phyloP scores from a whole-genome alignment of 2,329 filamentous ascomycete genomes.

The Pseudopithomyces chartarum region DNA sequence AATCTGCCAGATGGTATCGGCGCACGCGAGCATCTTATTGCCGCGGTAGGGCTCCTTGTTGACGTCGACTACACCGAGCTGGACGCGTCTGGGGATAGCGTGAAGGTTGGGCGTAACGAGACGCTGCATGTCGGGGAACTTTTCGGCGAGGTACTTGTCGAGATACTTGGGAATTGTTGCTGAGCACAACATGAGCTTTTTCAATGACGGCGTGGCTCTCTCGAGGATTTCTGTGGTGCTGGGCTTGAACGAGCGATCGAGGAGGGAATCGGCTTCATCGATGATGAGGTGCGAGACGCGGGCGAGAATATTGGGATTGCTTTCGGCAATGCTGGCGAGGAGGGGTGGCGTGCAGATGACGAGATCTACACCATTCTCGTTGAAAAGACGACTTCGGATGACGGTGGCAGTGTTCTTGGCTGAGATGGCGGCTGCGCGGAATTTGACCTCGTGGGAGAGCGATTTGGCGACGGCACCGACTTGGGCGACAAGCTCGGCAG shows the following conservation, averaged over 20 bases:
- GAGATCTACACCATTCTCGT: slow-evolving; percentile 79
- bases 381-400: slow-evolving; percentile 85
- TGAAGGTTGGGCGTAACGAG: slow-evolving; percentile 95
- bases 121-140: slow-evolving; percentile 81
- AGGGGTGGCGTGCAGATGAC: slow-evolving; percentile 88
- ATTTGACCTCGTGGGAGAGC: slow-evolving; percentile 84
- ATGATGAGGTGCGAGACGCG: slow-evolving; percentile 86
- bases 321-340: slow-evolving; percentile 83
- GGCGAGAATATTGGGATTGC: slow-evolving; percentile 90
- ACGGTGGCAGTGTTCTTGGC: slow-evolving; percentile 75
- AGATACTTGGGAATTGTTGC: slow-evolving; percentile 92
- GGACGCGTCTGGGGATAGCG: slow-evolving; percentile 91
- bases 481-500: slow-evolving; percentile 88
- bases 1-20: slow-evolving; percentile 92
- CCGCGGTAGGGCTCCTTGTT: slow-evolving; percentile 91
- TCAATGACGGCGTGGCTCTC: slow-evolving; percentile 76
- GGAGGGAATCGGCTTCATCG: slow-evolving; percentile 94
- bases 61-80: slow-evolving; percentile 90
- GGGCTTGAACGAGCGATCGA: slow-evolving; percentile 90
- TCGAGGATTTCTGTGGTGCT: slow-evolving; percentile 84
- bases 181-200: slow-evolving; percentile 89
- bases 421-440: slow-evolving; percentile 81
- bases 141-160: slow-evolving; percentile 79
- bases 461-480: slow-evolving; percentile 80
- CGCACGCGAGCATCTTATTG: slow-evolving; percentile 91